Percentiles rank a stretch among this genome's conserved stretches.
phyloP scores from a whole-genome alignment of 2,329 filamentous ascomycete genomes.

The Colletotrichum shisoi region DNA sequence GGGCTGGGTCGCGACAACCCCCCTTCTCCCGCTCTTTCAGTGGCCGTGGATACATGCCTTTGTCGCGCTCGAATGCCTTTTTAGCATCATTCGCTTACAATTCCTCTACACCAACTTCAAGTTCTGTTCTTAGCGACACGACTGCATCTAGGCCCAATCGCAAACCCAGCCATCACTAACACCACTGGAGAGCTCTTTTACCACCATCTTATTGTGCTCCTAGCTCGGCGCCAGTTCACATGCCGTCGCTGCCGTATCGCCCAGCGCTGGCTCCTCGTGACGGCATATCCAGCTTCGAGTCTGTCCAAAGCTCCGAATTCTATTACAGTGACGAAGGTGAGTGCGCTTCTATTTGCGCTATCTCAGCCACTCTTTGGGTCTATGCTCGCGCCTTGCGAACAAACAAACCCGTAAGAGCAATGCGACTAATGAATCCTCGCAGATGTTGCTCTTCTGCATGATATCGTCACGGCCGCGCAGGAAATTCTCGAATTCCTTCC shows the following conservation, averaged over 20 bases:
- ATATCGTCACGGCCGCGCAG: conserved; percentile 77
- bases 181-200: neutral
- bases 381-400: neutral
- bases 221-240: conserved; percentile 44
- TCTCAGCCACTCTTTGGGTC: neutral
- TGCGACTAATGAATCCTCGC: conserved; percentile 8
- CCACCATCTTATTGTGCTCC: conserved; percentile 48
- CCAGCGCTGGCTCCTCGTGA: conserved; percentile 50
- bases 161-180: neutral
- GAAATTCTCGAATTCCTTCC: conserved; percentile 64
- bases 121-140: neutral
- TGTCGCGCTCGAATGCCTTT: conserved; percentile 25
- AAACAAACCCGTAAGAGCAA: neutral
- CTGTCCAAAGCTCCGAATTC: conserved; percentile 46
- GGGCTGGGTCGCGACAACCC: neutral
- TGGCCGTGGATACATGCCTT: neutral
- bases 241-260: conserved; percentile 47
- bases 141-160: neutral
- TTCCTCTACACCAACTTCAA: conserved; percentile 1
- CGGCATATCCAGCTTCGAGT: conserved; percentile 46
- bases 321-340: conserved; percentile 70
- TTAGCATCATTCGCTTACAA: conserved; percentile 11
- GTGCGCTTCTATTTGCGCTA: conserved; percentile 19
- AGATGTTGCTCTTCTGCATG: conserved; percentile 82
- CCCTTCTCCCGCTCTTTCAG: neutral